Percentiles rank a stretch among this genome's conserved stretches.
phyloP scores from a whole-genome alignment of 305 asterid genomes.

The Fraxinus ornus region DNA sequence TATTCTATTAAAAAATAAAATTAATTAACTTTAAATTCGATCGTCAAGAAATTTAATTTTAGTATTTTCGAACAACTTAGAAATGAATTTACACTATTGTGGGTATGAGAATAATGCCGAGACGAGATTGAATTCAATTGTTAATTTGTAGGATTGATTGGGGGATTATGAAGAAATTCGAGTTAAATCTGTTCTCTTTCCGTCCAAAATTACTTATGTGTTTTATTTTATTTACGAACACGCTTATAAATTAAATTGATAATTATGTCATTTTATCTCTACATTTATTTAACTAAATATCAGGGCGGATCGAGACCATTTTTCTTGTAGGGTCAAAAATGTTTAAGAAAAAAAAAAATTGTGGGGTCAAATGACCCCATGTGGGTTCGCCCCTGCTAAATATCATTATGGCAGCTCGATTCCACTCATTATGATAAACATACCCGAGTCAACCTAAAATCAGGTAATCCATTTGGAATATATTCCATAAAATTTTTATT shows the following conservation, averaged over 20 bases:
- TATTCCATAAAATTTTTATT: background rate
- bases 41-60: background rate
- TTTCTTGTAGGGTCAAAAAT: too few relatives aligned
- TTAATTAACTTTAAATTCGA: background rate
- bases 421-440: constrained; percentile 23
- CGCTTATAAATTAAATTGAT: background rate
- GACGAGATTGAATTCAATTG: too few relatives aligned
- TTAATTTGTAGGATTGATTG: too few relatives aligned
- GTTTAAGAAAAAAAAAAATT: too few relatives aligned
- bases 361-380: too few relatives aligned
- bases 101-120: background rate
- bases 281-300: constrained; percentile 14
- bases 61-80: background rate
- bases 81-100: background rate
- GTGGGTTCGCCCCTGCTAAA: too few relatives aligned
- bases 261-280: background rate
- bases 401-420: constrained; percentile 17
- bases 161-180: too few relatives aligned
- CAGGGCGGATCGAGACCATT: too few relatives aligned
- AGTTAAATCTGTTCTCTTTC: too few relatives aligned
- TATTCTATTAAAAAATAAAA: background rate
- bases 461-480: constrained; percentile 11
- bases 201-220: too few relatives aligned
- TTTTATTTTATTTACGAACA: too few relatives aligned
- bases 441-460: constrained; percentile 47